Conservation (phyloP, 164 flowering plant species). For the Chimonanthus praecox region DNA sequence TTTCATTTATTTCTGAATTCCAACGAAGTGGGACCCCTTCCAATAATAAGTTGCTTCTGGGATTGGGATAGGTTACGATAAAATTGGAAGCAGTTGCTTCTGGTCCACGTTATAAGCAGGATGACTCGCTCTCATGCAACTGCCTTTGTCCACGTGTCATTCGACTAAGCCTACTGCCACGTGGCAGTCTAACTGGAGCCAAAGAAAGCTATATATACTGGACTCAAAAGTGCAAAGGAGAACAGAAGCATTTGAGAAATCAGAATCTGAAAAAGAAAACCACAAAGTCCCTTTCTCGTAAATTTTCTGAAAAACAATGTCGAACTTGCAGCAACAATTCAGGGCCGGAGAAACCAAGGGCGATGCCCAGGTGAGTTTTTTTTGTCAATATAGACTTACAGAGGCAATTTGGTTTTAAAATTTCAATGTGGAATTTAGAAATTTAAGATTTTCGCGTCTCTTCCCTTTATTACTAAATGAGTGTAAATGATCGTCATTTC, state of each 20-base stretch:
- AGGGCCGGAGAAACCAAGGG: constrained; percentile 10
- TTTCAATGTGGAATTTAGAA: neutral
- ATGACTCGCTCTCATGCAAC: neutral
- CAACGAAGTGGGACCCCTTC: no score
- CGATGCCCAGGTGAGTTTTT: constrained; percentile 13
- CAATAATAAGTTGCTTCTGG: no score
- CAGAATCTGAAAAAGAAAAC: no score
- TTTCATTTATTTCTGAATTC: no score
- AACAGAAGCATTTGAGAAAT: neutral
- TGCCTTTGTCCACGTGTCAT: no score
- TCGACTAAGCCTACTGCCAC: neutral
- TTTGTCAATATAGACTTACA: neutral
- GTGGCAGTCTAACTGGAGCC: no score
- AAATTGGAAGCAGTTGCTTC: no score
- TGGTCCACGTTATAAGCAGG: neutral
- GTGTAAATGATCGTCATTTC: no score
- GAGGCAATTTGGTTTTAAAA: neutral
- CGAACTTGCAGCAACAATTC: neutral
- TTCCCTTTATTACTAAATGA: neutral
- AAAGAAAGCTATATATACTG: neutral
- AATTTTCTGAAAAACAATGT: neutral
- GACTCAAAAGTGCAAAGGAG: neutral
- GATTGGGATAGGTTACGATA: no score
- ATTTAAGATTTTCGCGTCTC: neutral
- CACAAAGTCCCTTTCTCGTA: neutral